Evolutionary conservation across 305 asterid species (phyloP).

Genomic region (Fraxinus velutina): DNA sequence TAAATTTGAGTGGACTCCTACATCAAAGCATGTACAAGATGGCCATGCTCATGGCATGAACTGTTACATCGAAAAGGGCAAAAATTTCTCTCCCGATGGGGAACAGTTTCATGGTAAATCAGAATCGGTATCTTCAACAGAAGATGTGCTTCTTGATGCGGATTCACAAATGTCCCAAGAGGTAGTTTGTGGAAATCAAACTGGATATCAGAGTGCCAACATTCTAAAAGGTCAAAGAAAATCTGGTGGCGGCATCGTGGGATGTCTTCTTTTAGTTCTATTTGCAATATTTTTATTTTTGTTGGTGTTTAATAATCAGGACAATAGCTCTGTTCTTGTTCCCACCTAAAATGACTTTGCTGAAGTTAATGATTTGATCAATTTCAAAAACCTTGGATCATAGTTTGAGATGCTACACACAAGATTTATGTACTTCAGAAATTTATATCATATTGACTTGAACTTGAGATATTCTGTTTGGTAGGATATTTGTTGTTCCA

Average conservation of each 20-base stretch:
- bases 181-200: constrained; percentile 23
- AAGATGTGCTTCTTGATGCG: constrained; percentile 36
- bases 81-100: constrained; percentile 25
- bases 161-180: constrained; percentile 28
- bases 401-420: background rate
- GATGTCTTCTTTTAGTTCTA: constrained; percentile 39
- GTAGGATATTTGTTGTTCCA: background rate
- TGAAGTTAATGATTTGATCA: background rate
- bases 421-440: background rate
- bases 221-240: constrained; percentile 21
- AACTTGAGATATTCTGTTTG: background rate
- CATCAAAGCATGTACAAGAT: constrained; percentile 33
- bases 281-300: constrained; percentile 36
- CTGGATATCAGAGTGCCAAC: constrained; percentile 4
- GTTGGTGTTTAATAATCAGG: constrained; percentile 39
- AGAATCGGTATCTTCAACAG: constrained; percentile 75
- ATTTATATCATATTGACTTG: background rate
- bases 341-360: constrained; percentile 53
- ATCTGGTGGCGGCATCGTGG: constrained; percentile 19
- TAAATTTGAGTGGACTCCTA: constrained; percentile 40
- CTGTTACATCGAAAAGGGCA: constrained; percentile 21
- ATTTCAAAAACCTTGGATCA: background rate
- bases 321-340: constrained; percentile 39
- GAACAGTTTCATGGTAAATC: constrained; percentile 39
- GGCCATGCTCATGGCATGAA: constrained; percentile 22